phyloP scores from a whole-genome alignment of 129 eudicot genomes.

The Tagetes patula region DNA sequence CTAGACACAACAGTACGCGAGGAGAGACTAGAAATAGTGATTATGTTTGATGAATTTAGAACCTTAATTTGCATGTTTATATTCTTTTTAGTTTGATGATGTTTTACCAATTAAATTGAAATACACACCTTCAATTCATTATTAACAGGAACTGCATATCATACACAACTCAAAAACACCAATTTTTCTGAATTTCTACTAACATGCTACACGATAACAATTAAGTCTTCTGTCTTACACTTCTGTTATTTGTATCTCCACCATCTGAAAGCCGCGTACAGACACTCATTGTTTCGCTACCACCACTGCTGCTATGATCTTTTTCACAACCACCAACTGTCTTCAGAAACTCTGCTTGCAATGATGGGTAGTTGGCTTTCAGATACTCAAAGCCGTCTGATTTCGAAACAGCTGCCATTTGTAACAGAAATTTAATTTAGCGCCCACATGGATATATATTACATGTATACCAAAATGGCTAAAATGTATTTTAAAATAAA shows the following conservation, averaged over 20 bases:
- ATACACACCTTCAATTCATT: too few relatives aligned
- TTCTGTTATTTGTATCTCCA: slow-evolving; percentile 71
- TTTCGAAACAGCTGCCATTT: slow-evolving; percentile 82
- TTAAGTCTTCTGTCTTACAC: slow-evolving; percentile 79
- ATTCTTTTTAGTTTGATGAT: too few relatives aligned
- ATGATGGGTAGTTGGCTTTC: slow-evolving; percentile 57
- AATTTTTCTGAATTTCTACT: too few relatives aligned
- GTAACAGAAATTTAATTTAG: not conserved
- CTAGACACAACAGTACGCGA: too few relatives aligned
- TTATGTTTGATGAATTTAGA: too few relatives aligned
- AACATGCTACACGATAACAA: slow-evolving; percentile 3
- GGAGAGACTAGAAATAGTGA: too few relatives aligned
- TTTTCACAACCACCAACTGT: slow-evolving; percentile 86
- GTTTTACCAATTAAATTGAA: too few relatives aligned
- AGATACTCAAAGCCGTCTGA: slow-evolving; percentile 88
- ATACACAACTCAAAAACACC: too few relatives aligned
- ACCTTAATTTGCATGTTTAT: too few relatives aligned
- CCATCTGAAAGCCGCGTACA: slow-evolving; percentile 85
- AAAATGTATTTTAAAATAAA: not conserved
- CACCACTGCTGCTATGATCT: slow-evolving; percentile 66
- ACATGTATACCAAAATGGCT: not conserved
- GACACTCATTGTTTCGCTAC: slow-evolving; percentile 73
- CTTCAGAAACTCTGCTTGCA: slow-evolving; percentile 84
- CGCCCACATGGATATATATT: not conserved
- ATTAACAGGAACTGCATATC: too few relatives aligned